Evolutionary conservation across 2,329 filamentous ascomycete species (phyloP).

Genomic region (Sclerotinia nivalis): DNA sequence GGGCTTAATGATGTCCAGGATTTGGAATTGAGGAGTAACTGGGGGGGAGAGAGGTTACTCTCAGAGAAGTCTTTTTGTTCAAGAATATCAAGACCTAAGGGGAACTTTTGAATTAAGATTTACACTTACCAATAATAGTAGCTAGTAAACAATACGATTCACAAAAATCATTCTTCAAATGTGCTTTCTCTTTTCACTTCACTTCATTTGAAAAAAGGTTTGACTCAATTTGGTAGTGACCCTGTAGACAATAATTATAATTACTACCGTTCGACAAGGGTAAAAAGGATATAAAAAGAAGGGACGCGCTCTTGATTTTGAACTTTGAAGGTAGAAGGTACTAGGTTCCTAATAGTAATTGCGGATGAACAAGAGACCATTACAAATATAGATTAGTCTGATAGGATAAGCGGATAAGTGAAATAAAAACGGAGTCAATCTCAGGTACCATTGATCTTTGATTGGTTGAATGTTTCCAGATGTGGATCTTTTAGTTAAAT

Average conservation of each 20-base stretch:
- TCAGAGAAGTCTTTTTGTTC: neutral
- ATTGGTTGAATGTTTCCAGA: neutral
- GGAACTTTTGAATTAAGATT: neutral
- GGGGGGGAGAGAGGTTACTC: neutral
- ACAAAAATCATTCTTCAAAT: neutral
- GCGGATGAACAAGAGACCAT: neutral
- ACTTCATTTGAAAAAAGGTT: conserved; percentile 1
- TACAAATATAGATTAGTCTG: neutral
- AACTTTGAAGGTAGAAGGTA: neutral
- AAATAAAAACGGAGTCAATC: neutral
- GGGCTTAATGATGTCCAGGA: conserved; percentile 3
- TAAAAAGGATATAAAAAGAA: neutral
- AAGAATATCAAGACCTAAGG: neutral
- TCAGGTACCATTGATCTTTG: neutral
- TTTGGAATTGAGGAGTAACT: conserved; percentile 15
- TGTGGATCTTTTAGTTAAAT: neutral
- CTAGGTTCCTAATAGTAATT: neutral
- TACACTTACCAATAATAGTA: conserved; percentile 7
- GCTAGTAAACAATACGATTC: neutral
- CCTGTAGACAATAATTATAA: neutral
- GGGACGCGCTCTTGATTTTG: neutral
- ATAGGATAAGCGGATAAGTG: neutral
- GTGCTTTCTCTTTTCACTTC: neutral
- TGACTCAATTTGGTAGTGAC: conserved; percentile 1
- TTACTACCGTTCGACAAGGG: neutral